A percentile compares a stretch with the other conserved stretches of the same genome.
phyloP scores from a whole-genome alignment of 331 rosid species.

The Saraca asoca region DNA sequence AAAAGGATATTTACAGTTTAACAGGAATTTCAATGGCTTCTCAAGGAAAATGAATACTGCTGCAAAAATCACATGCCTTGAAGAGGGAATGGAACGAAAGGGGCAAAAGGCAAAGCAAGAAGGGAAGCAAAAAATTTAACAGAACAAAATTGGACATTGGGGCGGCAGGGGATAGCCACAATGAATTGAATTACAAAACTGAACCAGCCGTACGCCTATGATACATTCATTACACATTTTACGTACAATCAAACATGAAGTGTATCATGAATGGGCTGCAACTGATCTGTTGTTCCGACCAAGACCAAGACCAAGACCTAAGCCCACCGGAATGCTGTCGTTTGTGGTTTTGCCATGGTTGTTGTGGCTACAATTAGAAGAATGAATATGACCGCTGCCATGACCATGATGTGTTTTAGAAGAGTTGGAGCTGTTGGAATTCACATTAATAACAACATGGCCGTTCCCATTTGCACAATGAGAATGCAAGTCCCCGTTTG shows the following conservation, averaged over 20 bases:
- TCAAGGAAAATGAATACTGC: too few relatives aligned
- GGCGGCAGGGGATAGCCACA: conserved; percentile 37
- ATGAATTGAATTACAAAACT: conserved; percentile 52
- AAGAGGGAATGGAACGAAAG: too few relatives aligned
- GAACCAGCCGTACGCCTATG: conserved; percentile 40
- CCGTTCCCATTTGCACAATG: conserved; percentile 51
- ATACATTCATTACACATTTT: conserved; percentile 47
- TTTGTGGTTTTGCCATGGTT: conserved; percentile 62
- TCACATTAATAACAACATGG: conserved; percentile 61
- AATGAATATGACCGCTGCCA: conserved; percentile 69
- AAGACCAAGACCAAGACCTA: conserved; percentile 94
- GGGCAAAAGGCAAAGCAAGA: background rate
- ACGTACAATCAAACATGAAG: conserved; percentile 35
- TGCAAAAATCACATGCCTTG: background rate
- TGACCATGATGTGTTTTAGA: conserved; percentile 54
- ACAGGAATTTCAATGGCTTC: background rate
- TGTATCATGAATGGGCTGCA: conserved; percentile 44
- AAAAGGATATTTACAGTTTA: too few relatives aligned
- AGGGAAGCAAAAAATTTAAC: background rate
- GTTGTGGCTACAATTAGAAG: conserved; percentile 74
- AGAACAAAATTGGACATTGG: conserved; percentile 30
- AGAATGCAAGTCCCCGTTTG: conserved; percentile 59
- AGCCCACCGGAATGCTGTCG: conserved; percentile 69
- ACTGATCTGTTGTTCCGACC: conserved; percentile 60
- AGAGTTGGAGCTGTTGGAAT: conserved; percentile 49